A percentile compares a stretch with the other conserved stretches of the same genome.
phyloP scores from a whole-genome alignment of 177 flowering plant genomes.

The Tripterygium wilfordii region DNA sequence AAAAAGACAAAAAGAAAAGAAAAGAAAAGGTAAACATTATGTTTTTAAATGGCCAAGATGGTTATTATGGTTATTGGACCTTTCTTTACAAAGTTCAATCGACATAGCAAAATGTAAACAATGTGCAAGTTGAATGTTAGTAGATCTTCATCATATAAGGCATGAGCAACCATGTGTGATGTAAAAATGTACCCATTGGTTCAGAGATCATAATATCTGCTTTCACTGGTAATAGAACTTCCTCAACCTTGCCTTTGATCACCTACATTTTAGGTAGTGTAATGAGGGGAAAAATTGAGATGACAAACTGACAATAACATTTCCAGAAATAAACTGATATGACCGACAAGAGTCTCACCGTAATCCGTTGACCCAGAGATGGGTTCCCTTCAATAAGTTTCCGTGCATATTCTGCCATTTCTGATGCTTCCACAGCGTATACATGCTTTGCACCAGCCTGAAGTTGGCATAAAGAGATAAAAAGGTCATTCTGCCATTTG shows the following conservation, averaged over 20 bases:
- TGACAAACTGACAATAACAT: no score
- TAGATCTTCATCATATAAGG: background rate
- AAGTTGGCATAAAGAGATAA: slow-evolving; percentile 1
- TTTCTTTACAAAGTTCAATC: no score
- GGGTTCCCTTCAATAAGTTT: slow-evolving; percentile 92
- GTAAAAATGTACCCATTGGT: slow-evolving; percentile 83
- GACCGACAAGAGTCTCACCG: slow-evolving; percentile 46
- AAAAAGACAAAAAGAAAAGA: no score
- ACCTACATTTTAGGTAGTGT: slow-evolving; percentile 51
- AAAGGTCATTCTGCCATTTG: slow-evolving; percentile 1
- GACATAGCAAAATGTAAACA: no score
- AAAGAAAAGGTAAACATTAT: no score
- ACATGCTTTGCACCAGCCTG: slow-evolving; percentile 99
- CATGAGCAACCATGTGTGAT: background rate
- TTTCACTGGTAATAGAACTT: slow-evolving; percentile 93
- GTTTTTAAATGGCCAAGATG: no score
- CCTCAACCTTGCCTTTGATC: slow-evolving; percentile 91
- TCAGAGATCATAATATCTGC: slow-evolving; percentile 97
- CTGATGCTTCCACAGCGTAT: slow-evolving; percentile 99
- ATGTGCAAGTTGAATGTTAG: background rate
- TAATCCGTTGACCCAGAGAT: slow-evolving; percentile 58
- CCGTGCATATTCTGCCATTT: slow-evolving; percentile 97
- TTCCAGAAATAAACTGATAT: no score
- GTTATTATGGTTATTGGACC: no score
- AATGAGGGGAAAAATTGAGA: no score